phyloP scores from a whole-genome alignment of 1,284 basidiomycete genomes.

The Nidula niveotomentosa region DNA sequence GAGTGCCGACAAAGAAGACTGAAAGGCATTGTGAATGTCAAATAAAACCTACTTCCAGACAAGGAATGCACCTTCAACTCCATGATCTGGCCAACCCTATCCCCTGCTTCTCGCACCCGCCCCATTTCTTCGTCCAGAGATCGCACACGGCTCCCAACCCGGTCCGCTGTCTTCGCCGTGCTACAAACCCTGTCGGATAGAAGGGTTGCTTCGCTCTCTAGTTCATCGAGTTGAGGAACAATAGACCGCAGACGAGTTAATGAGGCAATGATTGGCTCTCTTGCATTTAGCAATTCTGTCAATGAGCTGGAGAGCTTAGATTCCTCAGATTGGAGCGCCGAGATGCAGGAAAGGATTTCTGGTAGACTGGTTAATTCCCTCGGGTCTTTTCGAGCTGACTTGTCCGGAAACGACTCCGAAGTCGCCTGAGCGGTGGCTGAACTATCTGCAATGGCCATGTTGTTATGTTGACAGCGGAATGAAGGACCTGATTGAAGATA shows the following conservation, averaged over 20 bases:
- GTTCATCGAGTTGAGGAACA: slow-evolving; percentile 59
- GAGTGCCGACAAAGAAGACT: slow-evolving; percentile 82
- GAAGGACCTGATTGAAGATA: no score
- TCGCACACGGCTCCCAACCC: slow-evolving; percentile 88
- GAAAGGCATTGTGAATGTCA: slow-evolving; percentile 5
- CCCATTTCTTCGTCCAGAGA: slow-evolving; percentile 90
- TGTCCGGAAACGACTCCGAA: no score
- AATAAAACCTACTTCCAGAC: background rate
- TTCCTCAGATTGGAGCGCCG: slow-evolving; percentile 77
- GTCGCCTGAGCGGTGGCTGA: no score
- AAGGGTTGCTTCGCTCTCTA: slow-evolving; percentile 61
- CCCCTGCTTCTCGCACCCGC: slow-evolving; percentile 81
- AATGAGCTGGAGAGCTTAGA: slow-evolving; percentile 78
- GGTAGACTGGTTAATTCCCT: slow-evolving; percentile 60
- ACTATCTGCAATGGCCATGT: background rate
- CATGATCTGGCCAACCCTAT: slow-evolving; percentile 84
- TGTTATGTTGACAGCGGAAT: background rate
- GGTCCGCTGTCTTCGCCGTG: slow-evolving; percentile 82
- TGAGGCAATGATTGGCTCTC: slow-evolving; percentile 66
- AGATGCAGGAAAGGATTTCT: slow-evolving; percentile 70
- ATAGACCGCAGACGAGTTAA: slow-evolving; percentile 66
- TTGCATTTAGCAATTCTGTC: slow-evolving; percentile 67
- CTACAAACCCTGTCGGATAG: slow-evolving; percentile 59
- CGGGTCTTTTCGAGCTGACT: slow-evolving; percentile 31
- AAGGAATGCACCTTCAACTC: slow-evolving; percentile 75